Base-by-base conservation (phyloP, 768 basidiomycete genomes). In the Favolaschia claudopus region DNA sequence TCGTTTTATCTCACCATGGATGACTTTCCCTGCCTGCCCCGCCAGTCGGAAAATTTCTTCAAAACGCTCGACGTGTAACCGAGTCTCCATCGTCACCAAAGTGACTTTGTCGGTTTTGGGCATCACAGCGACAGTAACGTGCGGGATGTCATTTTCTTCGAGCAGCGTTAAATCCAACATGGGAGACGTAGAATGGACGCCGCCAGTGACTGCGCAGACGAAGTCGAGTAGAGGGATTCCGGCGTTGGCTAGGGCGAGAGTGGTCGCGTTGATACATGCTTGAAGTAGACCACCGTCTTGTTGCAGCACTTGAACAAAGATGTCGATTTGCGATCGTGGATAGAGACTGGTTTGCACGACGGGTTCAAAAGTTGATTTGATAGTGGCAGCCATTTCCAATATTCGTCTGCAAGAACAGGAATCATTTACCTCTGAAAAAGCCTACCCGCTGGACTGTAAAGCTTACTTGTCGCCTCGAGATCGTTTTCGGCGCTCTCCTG, bases 341-440 rank as follows among this genome's bases (percentile, higher is more conserved):
- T 97, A 98, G 43, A 99, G 84, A 59, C 83, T 84, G 7, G 92
- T 91, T 71, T 95, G 92, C 22, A 99, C 85, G 53, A 96, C 94
- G 37, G 96, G 95, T 70, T 99, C 96, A 70, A 99, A 99, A 0
- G 97, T 99, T 28, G 93, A 89, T 76, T 93, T 92, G 62, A 99
- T 88, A 22, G 89, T 86, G 3, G 93, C 82, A 12, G 90, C 92
- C 62, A 97, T 81, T 76, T 99, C 97, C 60, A 92, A 79, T 62
- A 93, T 82, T 15, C 95, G 93, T 74, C 96, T 96, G 64, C 31
- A 31, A 39, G 43, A 25, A 44, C 37, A 31, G 38, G 43, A 25
- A 44, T 37, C 47, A 57, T 55, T 42, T 17, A 43, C 48, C 48
- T 65, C 25, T 59, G 52, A 33, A 36, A 39, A 39, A 37, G 32